Percentiles rank a stretch among this genome's conserved stretches.
Evolutionary conservation across 1,139 yeast species (phyloP).

Genomic region (Entelexis paramagnoliae): DNA sequence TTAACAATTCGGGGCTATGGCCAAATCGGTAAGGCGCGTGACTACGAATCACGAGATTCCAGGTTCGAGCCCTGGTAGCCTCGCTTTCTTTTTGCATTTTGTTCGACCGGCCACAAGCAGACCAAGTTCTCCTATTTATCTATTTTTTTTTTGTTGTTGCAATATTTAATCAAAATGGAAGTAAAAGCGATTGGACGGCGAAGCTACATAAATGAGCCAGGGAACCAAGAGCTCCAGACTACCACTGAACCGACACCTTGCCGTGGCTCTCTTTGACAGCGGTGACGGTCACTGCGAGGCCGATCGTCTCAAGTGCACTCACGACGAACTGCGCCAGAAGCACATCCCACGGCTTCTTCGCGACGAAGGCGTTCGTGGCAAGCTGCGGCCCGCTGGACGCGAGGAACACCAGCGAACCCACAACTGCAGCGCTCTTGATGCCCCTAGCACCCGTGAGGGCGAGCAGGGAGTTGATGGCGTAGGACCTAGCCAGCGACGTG

Average conservation of each 20-base stretch:
- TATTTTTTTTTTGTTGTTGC: neutral
- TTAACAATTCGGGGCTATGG: slow-evolving; percentile 20
- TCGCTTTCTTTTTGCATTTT: slow-evolving; percentile 14
- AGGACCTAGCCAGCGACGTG: slow-evolving; percentile 34
- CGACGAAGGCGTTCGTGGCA: slow-evolving; percentile 31
- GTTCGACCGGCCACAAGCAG: neutral
- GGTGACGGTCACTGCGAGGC: slow-evolving; percentile 32
- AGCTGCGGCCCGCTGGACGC: slow-evolving; percentile 33
- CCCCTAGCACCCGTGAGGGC: slow-evolving; percentile 33
- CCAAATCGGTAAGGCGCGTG: slow-evolving; percentile 25
- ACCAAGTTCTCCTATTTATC: neutral
- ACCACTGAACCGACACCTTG: neutral
- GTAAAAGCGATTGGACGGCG: no score
- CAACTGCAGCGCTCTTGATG: slow-evolving; percentile 35
- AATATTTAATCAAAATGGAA: no score
- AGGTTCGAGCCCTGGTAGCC: slow-evolving; percentile 25
- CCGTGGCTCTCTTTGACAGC: neutral
- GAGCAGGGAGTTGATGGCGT: slow-evolving; percentile 35
- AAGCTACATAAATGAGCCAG: no score
- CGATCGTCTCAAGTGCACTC: slow-evolving; percentile 36
- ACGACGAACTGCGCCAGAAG: slow-evolving; percentile 31
- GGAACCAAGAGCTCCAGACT: no score
- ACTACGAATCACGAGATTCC: slow-evolving; percentile 25
- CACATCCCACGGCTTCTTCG: slow-evolving; percentile 32
- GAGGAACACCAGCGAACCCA: slow-evolving; percentile 35